Evolutionary conservation across 371 early-diverging fungal genomes (phyloP), one percentile per base, ranked within the genome.

Genomic region (Apophysomyces ossiformis): DNA sequence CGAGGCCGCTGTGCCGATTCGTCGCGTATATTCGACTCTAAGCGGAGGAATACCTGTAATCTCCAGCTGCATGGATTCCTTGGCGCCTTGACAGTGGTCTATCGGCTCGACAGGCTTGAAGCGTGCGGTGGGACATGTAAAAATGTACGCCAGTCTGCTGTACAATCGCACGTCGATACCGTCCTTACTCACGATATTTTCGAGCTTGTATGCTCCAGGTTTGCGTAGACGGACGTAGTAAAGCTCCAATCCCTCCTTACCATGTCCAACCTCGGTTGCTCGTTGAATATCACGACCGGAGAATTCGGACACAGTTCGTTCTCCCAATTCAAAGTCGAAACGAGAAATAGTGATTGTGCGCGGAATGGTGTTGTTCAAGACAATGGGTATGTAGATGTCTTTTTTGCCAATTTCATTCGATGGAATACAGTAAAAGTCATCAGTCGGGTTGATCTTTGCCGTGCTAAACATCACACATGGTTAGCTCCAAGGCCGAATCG

Each of bases 311-410:
- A 66, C 57, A 16, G 65, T 72, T 4, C 43, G 57, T 1, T 26
- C 37, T 9, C 66, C 63, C 3, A 77, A 75, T 13, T 79, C 84
- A 21, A 84, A 79, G 47, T 84, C 84, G 58, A 68, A 69, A 6
- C 71, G 84, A 26, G 77, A 69, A 35, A 84, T n/a, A 7, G 69
- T 64, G 37, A 84, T 64, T 9, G 66, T 65, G 37, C 71, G 71
- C 13, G 84, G 84, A n/a, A 73, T 65, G 5, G 84, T 79, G 68
- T 84, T 81, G 71, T 81, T 81, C 44, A 84, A 60, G 18, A 76
- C 69, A 38, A 84, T 75, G 63, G 81, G 84, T 65, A 84, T 77
- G 70, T 73, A 72, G 21, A 81, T 70, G 5, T 76, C 75, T 46
- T 72, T 71, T 50, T 71, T 66, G 41, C 75, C 77, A 44, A 71